Conservation (phyloP, 1,284 basidiomycete genomes). For the Peniophora sp. region DNA sequence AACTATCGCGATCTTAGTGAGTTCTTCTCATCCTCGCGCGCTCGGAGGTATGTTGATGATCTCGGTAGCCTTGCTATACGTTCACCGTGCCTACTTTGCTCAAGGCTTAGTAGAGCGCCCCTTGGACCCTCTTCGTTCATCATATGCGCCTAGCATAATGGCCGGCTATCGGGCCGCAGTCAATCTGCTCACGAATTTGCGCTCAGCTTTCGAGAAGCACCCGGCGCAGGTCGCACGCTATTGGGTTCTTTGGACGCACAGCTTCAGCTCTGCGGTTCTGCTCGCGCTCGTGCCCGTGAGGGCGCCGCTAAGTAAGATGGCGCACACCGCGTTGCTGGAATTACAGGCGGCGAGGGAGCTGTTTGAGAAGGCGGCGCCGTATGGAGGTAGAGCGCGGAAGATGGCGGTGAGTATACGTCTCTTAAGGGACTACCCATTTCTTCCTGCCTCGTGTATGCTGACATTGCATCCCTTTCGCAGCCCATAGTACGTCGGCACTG, state of each 20-base stretch:
- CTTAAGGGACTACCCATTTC: not conserved
- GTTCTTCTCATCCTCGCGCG: conserved; percentile 11
- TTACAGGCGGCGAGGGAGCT: conserved; percentile 49
- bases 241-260: conserved; percentile 65
- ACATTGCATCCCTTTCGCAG: conserved; percentile 20
- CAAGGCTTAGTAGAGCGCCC: conserved; percentile 53
- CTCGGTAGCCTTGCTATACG: conserved; percentile 48
- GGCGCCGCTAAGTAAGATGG: conserved; percentile 53
- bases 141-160: conserved; percentile 57
- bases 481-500: conserved; percentile 55
- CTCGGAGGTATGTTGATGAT: not conserved
- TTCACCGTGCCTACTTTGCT: conserved; percentile 63
- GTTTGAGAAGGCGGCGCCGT: conserved; percentile 49
- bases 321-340: conserved; percentile 56
- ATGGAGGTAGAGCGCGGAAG: conserved; percentile 57
- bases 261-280: conserved; percentile 60
- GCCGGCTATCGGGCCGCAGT: conserved; percentile 58
- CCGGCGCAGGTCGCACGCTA: conserved; percentile 54
- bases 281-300: conserved; percentile 63
- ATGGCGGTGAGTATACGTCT: conserved; percentile 39
- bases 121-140: conserved; percentile 51
- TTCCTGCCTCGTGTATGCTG: not conserved
- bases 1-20: conserved; percentile 61
- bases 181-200: conserved; percentile 41
- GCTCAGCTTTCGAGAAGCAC: conserved; percentile 43